A percentile compares a stretch with the other conserved stretches of the same genome.
These are phyloP conservation scores for Paraleonurus japonicus DNA, from an alignment of 257 asterid species.

Conservation along the genomic window DNA sequence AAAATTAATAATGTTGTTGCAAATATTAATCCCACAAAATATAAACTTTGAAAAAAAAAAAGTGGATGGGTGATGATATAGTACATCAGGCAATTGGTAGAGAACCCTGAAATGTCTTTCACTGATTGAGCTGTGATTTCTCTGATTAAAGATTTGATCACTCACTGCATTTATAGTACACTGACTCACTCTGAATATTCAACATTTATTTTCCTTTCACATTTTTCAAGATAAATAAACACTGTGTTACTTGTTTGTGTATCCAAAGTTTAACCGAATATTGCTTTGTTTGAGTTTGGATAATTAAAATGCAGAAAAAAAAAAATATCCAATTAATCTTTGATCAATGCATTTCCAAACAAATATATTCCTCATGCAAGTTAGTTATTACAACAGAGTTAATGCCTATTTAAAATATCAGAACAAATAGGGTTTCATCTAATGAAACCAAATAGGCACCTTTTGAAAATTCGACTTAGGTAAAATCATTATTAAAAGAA, in stretches of 20 bases:
- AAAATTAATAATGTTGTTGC: background rate
- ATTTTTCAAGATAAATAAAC: background rate
- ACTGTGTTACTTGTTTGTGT: background rate
- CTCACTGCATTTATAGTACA: conserved; percentile 32
- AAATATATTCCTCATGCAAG: background rate
- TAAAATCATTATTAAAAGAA: background rate
- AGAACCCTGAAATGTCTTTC: conserved; percentile 32
- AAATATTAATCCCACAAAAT: background rate
- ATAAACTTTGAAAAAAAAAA: background rate
- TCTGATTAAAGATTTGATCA: conserved; percentile 39
- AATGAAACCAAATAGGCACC: background rate
- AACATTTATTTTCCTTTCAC: background rate
- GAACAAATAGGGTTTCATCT: background rate
- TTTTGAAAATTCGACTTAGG: background rate
- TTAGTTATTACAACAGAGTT: background rate
- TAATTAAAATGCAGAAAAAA: too few relatives aligned
- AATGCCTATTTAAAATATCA: background rate
- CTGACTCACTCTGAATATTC: conserved; percentile 11
- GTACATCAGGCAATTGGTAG: conserved; percentile 29
- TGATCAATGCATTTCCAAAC: background rate
- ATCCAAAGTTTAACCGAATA: background rate
- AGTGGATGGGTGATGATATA: conserved; percentile 14
- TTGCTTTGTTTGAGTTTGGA: background rate
- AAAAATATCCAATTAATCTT: too few relatives aligned
- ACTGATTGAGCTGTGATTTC: conserved; percentile 29